Base-by-base conservation (phyloP, 306 rosid genomes). In the Nissolia schottii region DNA sequence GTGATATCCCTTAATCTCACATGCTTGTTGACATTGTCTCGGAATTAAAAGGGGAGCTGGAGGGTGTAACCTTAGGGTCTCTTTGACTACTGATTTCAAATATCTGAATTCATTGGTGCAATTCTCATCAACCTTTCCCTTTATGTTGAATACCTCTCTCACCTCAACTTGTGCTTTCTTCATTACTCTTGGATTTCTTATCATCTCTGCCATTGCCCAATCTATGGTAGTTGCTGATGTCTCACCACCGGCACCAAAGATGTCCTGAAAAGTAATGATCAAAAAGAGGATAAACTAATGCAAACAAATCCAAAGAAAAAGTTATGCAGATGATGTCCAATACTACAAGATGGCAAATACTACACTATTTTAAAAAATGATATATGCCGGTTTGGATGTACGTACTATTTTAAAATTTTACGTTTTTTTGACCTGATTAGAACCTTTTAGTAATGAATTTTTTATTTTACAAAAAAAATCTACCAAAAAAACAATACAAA, bases 21-120 rank as follows among this genome's bases (percentile, higher is more conserved):
- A 74, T 5, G 23, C 57, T 60, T 78, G 40, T 20, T 46, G 22
- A 18, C 66, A 28, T 56, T 57, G 70, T 59, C 78, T 67, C 50
- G 76, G 78, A 31, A 85, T 3, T 2, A 81, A 7, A 49, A n/a
- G n/a, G n/a, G 82, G 53, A 25, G 3, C 24, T 1, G 71, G 22
- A 70, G 85, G 83, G 71, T 81, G 88, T 12, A 77, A 31, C 7
- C 81, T 70, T 1, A 74, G 20, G 15, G 68, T 67, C 60, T 83
- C 78, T 56, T 83, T 73, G n/a, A 84, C 49, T n/a, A 80, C 73
- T 32, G 20, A 12, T 34, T 84, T 77, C 81, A 81, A 29, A 40
- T 77, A 81, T 13, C 43, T 67, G 6, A 81, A 51, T 12, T 75
- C 27, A 2, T 46, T 12, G 8, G 67, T 18, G 41, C 31, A 37